Base-by-base conservation (phyloP, 2,329 filamentous ascomycete species). In the Tolypocladium ovalisporum region DNA sequence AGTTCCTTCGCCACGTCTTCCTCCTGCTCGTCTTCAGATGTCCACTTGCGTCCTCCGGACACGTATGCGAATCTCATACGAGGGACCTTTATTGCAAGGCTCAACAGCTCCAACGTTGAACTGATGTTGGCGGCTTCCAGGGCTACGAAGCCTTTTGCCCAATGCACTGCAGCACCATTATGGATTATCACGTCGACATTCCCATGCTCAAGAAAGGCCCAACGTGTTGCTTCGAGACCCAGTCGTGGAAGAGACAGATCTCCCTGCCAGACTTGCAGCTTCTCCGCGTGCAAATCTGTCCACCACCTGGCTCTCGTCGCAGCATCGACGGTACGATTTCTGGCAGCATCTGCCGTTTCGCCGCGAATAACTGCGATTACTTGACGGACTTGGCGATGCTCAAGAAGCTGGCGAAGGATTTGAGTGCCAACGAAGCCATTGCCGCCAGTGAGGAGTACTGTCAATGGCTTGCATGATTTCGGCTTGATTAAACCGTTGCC, bases 151-250 rank as follows among this genome's bases (percentile, higher is more conserved):
- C 39, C 42, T 39, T 61, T 59, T 36, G 44, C 27, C 49, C 51
- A 59, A 37, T 60, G 58, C 12, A 60, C 59, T 6, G 37, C 52
- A 10, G 59, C 59, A 19, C 60, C 60, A 24, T 59, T 62, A n/a
- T 62, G 60, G 36, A 62, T 59, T 19, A 62, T 49, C 12, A 54
- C 36, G 32, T 56, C 52, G 39, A 58, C 54, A 1, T 49, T 42
- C 2, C 17, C 49, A 4, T 47, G 29, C 19, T 59, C 54, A 7
- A 49, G 19, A 7, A 5, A 51, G 29, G 8, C 47, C 59, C 29
- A 56, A 17, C 32, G 24, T 5, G 36, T n/a, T 37, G 15, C 35
- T 19, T 52, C 47, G 10, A 56, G 36, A 17, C 55, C 55, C 36
- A 56, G 27, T 4, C 17, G 34, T 24, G 55, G 55, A 24, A 56